A percentile compares a stretch with the other conserved stretches of the same genome.
These are phyloP conservation scores for Chaetomiaceae sp. DNA, from an alignment of 2,329 filamentous ascomycete genomes.

Conservation along the genomic window DNA sequence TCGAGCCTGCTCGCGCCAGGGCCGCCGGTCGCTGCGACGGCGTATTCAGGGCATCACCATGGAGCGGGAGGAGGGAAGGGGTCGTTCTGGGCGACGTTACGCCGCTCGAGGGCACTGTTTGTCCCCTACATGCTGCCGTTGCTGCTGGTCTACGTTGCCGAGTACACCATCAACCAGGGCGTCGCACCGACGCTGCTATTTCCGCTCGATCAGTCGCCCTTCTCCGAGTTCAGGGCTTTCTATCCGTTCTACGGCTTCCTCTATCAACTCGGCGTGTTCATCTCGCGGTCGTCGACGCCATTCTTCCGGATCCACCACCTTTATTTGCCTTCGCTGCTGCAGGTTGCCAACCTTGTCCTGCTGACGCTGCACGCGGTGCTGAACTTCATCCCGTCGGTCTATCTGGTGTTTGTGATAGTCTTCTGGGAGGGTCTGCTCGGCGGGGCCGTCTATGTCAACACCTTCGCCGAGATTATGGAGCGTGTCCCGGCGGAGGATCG, in stretches of 20 bases:
- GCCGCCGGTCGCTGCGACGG: slow-evolving; percentile 35
- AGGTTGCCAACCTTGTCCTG: slow-evolving; percentile 68
- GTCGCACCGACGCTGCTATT: slow-evolving; percentile 87
- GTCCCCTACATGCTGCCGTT: slow-evolving; percentile 83
- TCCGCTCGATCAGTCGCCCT: slow-evolving; percentile 68
- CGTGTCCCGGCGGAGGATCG: slow-evolving; percentile 68
- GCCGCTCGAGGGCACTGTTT: slow-evolving; percentile 64
- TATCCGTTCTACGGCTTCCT: slow-evolving; percentile 94
- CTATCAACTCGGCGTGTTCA: slow-evolving; percentile 91
- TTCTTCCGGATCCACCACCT: slow-evolving; percentile 76
- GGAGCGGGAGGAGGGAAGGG: slow-evolving; percentile 15
- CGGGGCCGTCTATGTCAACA: slow-evolving; percentile 90
- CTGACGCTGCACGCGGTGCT: slow-evolving; percentile 71
- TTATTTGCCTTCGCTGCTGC: slow-evolving; percentile 76
- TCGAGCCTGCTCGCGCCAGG: slow-evolving; percentile 44
- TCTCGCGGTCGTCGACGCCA: slow-evolving; percentile 85
- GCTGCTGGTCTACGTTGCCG: slow-evolving; percentile 85
- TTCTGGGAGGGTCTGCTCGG: slow-evolving; percentile 95
- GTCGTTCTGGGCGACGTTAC: slow-evolving; percentile 47
- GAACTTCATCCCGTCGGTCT: slow-evolving; percentile 78
- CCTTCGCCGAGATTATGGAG: slow-evolving; percentile 90
- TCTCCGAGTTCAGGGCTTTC: slow-evolving; percentile 74
- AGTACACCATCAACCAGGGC: slow-evolving; percentile 97
- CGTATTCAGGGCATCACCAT: slow-evolving; percentile 26
- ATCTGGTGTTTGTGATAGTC: slow-evolving; percentile 74